Conservation (phyloP, 139 green algal species). For the Closterium sp. region DNA sequence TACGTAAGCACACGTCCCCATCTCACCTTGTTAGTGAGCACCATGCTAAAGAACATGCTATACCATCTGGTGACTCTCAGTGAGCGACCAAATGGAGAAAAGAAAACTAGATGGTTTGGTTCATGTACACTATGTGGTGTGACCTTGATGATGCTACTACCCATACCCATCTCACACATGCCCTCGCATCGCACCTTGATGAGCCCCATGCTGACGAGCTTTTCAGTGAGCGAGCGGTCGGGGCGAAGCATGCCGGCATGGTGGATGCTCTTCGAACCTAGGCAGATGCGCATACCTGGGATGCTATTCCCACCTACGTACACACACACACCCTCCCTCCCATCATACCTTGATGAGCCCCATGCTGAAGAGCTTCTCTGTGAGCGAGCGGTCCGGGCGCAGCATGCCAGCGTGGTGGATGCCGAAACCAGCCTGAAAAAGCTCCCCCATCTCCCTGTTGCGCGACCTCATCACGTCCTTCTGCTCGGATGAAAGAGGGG, state of each 20-base stretch:
- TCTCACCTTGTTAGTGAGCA: constrained; percentile 68
- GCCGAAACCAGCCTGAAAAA: constrained; percentile 83
- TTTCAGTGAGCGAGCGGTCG: constrained; percentile 88
- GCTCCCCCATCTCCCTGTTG: constrained; percentile 80
- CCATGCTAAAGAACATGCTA: constrained; percentile 70
- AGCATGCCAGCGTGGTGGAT: constrained; percentile 52
- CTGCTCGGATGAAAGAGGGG: not conserved
- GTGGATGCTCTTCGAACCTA: constrained; percentile 55
- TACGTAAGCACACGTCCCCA: too few relatives aligned
- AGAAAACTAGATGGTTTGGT: constrained; percentile 47
- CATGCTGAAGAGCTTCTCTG: constrained; percentile 80
- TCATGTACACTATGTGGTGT: constrained; percentile 57
- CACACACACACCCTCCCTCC: too few relatives aligned
- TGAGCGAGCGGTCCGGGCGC: constrained; percentile 24
- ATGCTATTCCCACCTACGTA: not conserved
- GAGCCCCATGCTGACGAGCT: constrained; percentile 88
- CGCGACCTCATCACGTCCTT: constrained; percentile 81
- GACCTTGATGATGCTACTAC: constrained; percentile 51
- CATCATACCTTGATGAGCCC: constrained; percentile 76
- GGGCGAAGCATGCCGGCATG: constrained; percentile 95
- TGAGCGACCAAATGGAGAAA: constrained; percentile 1
- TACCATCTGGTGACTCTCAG: constrained; percentile 61
- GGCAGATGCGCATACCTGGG: too few relatives aligned
- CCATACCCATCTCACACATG: too few relatives aligned
- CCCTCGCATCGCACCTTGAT: constrained; percentile 75